These are phyloP conservation scores for Fistulifera solaris DNA, from an alignment of 108 stramenopile species.

Conservation along the genomic window DNA sequence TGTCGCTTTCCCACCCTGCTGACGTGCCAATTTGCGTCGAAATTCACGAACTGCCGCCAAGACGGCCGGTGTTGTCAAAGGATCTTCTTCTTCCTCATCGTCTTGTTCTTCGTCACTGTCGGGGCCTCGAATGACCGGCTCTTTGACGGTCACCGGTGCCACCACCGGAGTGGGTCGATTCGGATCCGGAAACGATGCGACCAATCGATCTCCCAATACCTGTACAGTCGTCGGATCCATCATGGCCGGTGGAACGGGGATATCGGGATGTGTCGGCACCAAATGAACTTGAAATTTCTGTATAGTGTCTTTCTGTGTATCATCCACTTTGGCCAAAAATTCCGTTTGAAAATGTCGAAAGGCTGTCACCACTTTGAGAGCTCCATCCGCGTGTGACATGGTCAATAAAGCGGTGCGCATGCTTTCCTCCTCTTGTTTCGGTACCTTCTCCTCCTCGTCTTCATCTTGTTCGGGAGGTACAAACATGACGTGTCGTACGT, in stretches of 20 bases:
- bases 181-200: conserved; percentile 13
- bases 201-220: conserved; percentile 17
- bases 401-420: conserved; percentile 22
- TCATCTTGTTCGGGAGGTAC: conserved; percentile 15
- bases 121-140: background rate
- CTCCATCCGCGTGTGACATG: conserved; percentile 39
- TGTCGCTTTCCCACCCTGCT: conserved; percentile 35
- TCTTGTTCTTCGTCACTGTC: conserved; percentile 24
- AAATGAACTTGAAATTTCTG: conserved; percentile 24
- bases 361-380: conserved; percentile 27
- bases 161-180: conserved; percentile 1
- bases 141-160: background rate
- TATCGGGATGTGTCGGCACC: conserved; percentile 32
- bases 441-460: conserved; percentile 11
- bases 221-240: conserved; percentile 19
- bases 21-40: conserved; percentile 44
- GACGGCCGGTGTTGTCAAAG: conserved; percentile 68
- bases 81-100: conserved; percentile 77
- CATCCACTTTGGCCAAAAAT: conserved; percentile 14
- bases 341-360: conserved; percentile 16
- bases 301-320: background rate
- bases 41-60: conserved; percentile 66
- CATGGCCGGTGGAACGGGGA: conserved; percentile 31
- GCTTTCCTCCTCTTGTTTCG: background rate
- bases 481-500: conserved; percentile 18